A percentile compares a stretch with the other conserved stretches of the same genome.
These are phyloP conservation scores for Cyanophora paradoxa DNA, from an alignment of 78 protist genomes.

Conservation along the genomic window DNA sequence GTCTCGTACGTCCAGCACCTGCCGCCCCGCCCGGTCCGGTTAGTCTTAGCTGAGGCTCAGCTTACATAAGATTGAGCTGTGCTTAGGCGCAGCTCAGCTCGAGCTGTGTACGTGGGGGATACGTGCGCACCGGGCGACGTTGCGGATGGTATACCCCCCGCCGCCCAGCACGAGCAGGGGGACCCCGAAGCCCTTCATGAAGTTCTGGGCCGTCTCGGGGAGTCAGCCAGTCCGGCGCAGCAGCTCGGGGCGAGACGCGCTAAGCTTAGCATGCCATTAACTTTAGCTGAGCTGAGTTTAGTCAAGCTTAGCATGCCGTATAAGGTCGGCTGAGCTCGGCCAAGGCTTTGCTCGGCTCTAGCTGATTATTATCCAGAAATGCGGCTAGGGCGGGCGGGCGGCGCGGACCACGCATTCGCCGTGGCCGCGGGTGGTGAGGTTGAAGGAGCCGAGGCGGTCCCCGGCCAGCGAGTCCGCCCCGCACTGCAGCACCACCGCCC, in stretches of 20 bases:
- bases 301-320: not conserved
- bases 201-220: not conserved
- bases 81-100: not conserved
- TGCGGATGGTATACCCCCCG: slow-evolving; percentile 98
- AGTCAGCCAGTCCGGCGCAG: not conserved
- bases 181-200: slow-evolving; percentile 43
- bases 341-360: not conserved
- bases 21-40: not conserved
- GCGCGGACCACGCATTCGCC: slow-evolving; percentile 30
- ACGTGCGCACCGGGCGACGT: slow-evolving; percentile 72
- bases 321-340: not conserved
- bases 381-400: not conserved
- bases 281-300: not conserved
- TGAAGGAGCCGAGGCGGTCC: slow-evolving; percentile 97
- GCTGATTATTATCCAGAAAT: not conserved
- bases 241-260: not conserved
- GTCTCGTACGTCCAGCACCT: slow-evolving; percentile 98
- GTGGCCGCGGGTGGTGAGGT: slow-evolving; percentile 71
- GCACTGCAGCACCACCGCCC: slow-evolving; percentile 84
- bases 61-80: not conserved
- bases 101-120: not conserved
- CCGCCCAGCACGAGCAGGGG: slow-evolving; percentile 96
- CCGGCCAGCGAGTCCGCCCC: slow-evolving; percentile 97
- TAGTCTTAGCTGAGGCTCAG: not conserved
- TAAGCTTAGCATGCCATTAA: not conserved